Evolutionary conservation across 2,329 filamentous ascomycete species (phyloP).

Genomic region (Penicillium sp.): DNA sequence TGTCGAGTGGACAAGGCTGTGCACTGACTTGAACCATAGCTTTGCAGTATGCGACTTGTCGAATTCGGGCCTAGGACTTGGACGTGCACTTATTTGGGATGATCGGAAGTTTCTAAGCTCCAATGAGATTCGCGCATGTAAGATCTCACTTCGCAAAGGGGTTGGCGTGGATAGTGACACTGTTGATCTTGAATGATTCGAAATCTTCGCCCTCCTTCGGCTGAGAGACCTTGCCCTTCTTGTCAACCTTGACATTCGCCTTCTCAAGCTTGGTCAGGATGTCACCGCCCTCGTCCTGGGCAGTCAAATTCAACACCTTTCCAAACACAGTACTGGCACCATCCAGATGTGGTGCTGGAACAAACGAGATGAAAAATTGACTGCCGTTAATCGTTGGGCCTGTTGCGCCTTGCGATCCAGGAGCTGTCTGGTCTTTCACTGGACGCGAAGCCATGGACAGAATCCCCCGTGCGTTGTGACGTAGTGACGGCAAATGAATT

Average conservation of each 20-base stretch:
- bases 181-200: constrained; percentile 57
- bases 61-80: not conserved
- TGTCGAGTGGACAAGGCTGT: too few species aligned
- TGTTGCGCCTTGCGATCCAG: constrained; percentile 46
- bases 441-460: constrained; percentile 61
- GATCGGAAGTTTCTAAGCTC: not conserved
- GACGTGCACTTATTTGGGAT: not conserved
- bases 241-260: constrained; percentile 62
- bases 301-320: constrained; percentile 52
- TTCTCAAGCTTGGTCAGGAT: constrained; percentile 55
- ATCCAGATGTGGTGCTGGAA: constrained; percentile 63
- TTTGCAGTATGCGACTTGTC: not conserved
- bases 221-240: constrained; percentile 59
- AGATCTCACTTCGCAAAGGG: constrained; percentile 57
- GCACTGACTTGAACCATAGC: not conserved
- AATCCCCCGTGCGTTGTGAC: constrained; percentile 59
- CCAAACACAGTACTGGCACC: constrained; percentile 69
- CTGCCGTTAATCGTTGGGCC: constrained; percentile 53
- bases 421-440: constrained; percentile 46
- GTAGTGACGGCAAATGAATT: constrained; percentile 57
- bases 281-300: constrained; percentile 48
- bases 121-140: not conserved
- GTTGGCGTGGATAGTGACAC: constrained; percentile 64
- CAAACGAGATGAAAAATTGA: constrained; percentile 67
- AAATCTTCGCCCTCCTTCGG: constrained; percentile 44